Base-by-base conservation (phyloP, 2,329 filamentous ascomycete genomes). In the Apiospora koreana region DNA sequence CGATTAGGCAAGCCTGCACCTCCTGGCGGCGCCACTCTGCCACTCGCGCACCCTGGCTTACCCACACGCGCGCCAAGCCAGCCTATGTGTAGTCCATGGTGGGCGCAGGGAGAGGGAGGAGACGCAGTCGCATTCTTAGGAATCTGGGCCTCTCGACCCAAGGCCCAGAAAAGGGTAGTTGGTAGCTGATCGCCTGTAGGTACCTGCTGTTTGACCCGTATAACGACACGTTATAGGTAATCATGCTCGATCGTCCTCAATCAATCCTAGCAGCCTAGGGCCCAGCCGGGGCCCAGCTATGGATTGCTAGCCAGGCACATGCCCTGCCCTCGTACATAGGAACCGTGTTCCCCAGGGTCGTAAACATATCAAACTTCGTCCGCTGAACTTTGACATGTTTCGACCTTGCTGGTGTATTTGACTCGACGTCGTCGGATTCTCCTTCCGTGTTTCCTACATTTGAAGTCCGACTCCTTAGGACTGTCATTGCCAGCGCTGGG, bases 381-480 rank as follows among this genome's bases (percentile, higher is more conserved):
- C 21, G 18, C 18, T 62, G 31, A n/a, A 62, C 21, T 38, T 38
- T 58, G 31, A 38, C 54, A 38, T 62, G 54, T 38, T 62, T 62
- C 54, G 3, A 62, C 31, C 54, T 38, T 62, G 9, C 21, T n/a
- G 31, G 54, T 38, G 54, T 62, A 62, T 38, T 62, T 62, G 54
- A 38, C 31, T n/a, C 35, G 54, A 62, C 31, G 54, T 62, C 31
- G 54, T 38, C 8, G 43, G 43, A 46, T 46, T n/a, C 21, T 46
- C 43, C 21, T 46, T 21, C 18, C 16, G 43, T n/a, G 54, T 62
- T 62, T 38, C 54, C 54, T 62, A 12, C 48, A 28, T 23, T 31
- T 31, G 8, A 62, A n/a, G 54, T 62, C 54, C 54, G 54, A 62
- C 54, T 62, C 54, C 31, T 62, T 62, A 62, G 54, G 54, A 62